Percentiles rank a stretch among this genome's conserved stretches.
phyloP scores from a whole-genome alignment of 1,139 yeast genomes.

The Spathaspora jeffriesii region DNA sequence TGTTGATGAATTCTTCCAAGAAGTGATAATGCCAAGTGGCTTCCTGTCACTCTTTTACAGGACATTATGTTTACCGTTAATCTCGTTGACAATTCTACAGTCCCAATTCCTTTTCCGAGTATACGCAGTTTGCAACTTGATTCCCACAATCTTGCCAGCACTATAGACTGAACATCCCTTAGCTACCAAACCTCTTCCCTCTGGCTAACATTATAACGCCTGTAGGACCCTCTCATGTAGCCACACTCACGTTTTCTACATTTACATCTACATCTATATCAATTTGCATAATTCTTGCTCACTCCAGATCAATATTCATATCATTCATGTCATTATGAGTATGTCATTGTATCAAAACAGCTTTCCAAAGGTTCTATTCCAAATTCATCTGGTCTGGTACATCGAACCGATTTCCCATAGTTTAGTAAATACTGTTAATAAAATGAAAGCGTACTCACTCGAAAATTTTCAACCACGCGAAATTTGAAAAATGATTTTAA shows the following conservation, averaged over 20 bases:
- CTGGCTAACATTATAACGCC: background rate
- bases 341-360: too few relatives aligned
- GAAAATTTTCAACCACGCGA: background rate
- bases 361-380: too few relatives aligned
- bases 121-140: conserved; percentile 5
- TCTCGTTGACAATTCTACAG: background rate
- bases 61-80: background rate
- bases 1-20: too few relatives aligned
- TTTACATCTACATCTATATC: too few relatives aligned
- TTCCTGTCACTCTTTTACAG: background rate
- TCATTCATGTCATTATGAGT: too few relatives aligned
- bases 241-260: too few relatives aligned
- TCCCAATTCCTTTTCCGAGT: conserved; percentile 6
- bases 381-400: too few relatives aligned
- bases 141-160: background rate
- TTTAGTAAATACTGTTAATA: background rate
- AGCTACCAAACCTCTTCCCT: background rate
- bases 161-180: conserved; percentile 3
- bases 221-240: background rate
- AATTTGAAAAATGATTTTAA: background rate
- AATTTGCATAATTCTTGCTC: too few relatives aligned
- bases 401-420: too few relatives aligned
- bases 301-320: too few relatives aligned
- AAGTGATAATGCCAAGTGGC: too few relatives aligned
- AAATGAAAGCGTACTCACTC: background rate